Base-by-base conservation (phyloP, 495 filamentous ascomycete genomes). In the Schizothecium vesticola region DNA sequence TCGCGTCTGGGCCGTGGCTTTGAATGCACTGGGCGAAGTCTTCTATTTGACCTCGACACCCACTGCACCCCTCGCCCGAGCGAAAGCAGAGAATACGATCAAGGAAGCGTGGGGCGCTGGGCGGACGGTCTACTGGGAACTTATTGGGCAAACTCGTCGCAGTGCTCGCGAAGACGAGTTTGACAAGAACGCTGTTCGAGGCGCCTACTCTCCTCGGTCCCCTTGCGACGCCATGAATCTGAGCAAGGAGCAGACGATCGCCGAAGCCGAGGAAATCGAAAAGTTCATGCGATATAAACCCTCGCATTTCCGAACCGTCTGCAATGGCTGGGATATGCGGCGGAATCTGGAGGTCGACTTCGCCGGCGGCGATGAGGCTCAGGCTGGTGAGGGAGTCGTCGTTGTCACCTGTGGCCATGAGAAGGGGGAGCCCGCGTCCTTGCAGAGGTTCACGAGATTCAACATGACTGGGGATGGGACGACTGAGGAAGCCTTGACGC, bases 11-110 rank as follows among this genome's bases (percentile, higher is more conserved):
- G 92, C 93, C 21, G 89, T 92, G 33, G 91, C 86, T 29, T 80
- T 99, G 55, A 98, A 99, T 74, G 95, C 95, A 10, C 79, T 99
- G 16, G 95, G 95, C 1, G 95, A 99, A 76, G 82, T 97, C 2
- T 98, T 90, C 76, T 97, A 92, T 71, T 81, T 97, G 3, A 88
- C 84, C 7, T 87, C 90, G 28, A 80, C 90, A 10, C 91, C 92
- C 1, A 74, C 36, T 64, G 79, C 79, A 7, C 76, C 80, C 13
- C 69, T 75, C 6, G 74, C 33, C 25, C 76, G 78, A 65, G 75
- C 74, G 25, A 82, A 82, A 69, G 79, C 82, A 21, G 78, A 88
- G 2, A 88, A 93, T 67, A 80, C 81, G 56, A 71, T 86, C 31
- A 81, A 76, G 66, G 72, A 78, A 63, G 92, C 93, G 12, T 97